Base-by-base conservation (phyloP, 2,329 filamentous ascomycete genomes). In the Colletotrichum sublineola region DNA sequence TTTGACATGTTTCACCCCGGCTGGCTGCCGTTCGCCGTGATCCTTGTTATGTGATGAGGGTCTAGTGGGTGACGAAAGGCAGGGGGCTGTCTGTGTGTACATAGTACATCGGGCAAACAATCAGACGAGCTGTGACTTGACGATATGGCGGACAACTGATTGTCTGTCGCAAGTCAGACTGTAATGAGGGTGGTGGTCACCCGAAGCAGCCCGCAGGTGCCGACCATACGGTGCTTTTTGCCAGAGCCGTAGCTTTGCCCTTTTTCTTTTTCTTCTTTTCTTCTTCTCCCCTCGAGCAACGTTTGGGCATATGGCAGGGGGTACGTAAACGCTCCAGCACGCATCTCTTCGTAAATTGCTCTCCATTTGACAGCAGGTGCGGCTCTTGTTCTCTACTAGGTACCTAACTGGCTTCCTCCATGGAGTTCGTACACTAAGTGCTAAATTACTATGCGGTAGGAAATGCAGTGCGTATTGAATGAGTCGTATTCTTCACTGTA, bases 81-180 rank as follows among this genome's bases (percentile, higher is more conserved):
- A 33, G 44, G 14, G 8, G 9, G 20, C 44, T n/a, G n/a, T 52
- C 15, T 31, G n/a, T 24, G 24, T 24, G 24, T 24, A 24, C 24
- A 24, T 24, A 24, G 24, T 2, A 15, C 12, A 52, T 29, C 31
- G 48, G 14, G 24, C 48, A 29, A 52, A 52, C 12, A 52, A 31
- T 29, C 48, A 31, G 48, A 12, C 12, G 24, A 31, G n/a, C n/a
- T 15, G 14, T 52, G 48, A 52, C n/a, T 52, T 29, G 48, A 50
- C 11, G 11, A 50, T 24, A 14, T 53, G 50, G 24, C 29, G 12
- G n/a, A 20, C 50, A 40, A 33, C 29, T n/a, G 18, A 44, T 44
- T 68, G 57, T 57, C 33, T 40, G 58, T 68, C 64, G 64, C 64
- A 71, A 68, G 63, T 67, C 24, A 14, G 36, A 44, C 57, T 63